Percentiles rank a stretch among this genome's conserved stretches.
These are phyloP conservation scores for Fusarium solani-melongenae DNA, from an alignment of 2,329 filamentous ascomycete genomes.

Conservation along the genomic window DNA sequence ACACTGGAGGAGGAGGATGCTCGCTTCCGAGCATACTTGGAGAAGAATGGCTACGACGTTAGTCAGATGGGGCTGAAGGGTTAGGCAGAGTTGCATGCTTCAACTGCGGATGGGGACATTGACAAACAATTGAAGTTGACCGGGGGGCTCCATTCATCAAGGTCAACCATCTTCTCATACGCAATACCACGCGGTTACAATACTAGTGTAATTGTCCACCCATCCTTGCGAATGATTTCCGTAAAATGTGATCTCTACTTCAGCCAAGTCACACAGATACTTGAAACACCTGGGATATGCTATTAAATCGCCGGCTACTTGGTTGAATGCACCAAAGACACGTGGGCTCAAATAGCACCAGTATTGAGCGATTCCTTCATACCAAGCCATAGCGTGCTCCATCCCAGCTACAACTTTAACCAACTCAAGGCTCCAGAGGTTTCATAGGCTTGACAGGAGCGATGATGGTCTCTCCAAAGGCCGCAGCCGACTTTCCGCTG, in stretches of 20 bases:
- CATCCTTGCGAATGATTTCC: background rate
- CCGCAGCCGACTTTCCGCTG: slow-evolving; percentile 21
- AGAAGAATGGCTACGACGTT: background rate
- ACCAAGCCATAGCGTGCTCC: too few species aligned
- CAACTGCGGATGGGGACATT: background rate
- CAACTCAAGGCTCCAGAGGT: background rate
- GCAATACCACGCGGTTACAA: background rate
- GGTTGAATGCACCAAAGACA: too few species aligned
- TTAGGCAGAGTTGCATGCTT: background rate
- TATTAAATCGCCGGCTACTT: too few species aligned
- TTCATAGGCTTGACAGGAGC: background rate
- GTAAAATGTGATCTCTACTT: background rate
- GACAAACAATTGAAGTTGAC: background rate
- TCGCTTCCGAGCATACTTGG: background rate
- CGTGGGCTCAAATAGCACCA: too few species aligned
- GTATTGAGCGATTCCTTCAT: too few species aligned
- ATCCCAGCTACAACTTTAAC: background rate
- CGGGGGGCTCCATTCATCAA: background rate
- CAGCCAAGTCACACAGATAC: background rate
- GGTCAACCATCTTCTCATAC: background rate
- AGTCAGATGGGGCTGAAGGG: background rate
- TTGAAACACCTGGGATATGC: too few species aligned
- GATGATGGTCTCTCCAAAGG: background rate
- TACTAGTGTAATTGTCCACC: background rate
- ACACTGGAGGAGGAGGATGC: background rate